Percentiles rank a stretch among this genome's conserved stretches.
Evolutionary conservation across 1,284 basidiomycete genomes (phyloP).

Genomic region (Cryptococcus neoformans): DNA sequence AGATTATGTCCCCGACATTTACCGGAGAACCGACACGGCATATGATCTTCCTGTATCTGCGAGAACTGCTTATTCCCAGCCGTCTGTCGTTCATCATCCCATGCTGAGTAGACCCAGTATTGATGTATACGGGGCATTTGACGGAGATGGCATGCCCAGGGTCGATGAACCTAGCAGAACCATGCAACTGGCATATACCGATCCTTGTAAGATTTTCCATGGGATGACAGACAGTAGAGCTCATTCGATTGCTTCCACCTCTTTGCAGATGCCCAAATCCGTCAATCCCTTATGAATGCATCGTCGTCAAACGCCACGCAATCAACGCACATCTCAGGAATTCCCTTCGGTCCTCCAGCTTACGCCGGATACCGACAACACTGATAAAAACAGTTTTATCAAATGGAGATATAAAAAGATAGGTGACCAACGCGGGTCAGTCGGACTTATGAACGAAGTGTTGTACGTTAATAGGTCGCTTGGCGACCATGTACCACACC

Average conservation of each 20-base stretch:
- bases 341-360: slow-evolving; percentile 28
- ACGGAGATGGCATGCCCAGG: slow-evolving; percentile 50
- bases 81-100: slow-evolving; percentile 1
- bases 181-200: slow-evolving; percentile 56
- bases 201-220: slow-evolving; percentile 54
- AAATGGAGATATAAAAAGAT: not conserved
- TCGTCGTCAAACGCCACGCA: not conserved
- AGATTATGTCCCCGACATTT: not conserved
- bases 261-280: slow-evolving; percentile 35
- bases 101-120: slow-evolving; percentile 59
- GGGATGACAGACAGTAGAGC: not conserved
- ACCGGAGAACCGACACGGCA: too few species aligned
- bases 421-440: not conserved
- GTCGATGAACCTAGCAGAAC: slow-evolving; percentile 64
- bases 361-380: slow-evolving; percentile 30
- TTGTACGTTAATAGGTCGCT: too few species aligned
- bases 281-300: slow-evolving; percentile 24
- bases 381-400: not conserved
- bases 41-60: not conserved
- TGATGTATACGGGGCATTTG: slow-evolving; percentile 84
- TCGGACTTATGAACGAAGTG: too few species aligned
- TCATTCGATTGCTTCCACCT: not conserved
- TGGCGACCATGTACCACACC: too few species aligned
- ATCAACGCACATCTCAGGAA: not conserved
- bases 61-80: not conserved